Base-by-base conservation (phyloP, 768 basidiomycete genomes). In the Pisolithus albus region DNA sequence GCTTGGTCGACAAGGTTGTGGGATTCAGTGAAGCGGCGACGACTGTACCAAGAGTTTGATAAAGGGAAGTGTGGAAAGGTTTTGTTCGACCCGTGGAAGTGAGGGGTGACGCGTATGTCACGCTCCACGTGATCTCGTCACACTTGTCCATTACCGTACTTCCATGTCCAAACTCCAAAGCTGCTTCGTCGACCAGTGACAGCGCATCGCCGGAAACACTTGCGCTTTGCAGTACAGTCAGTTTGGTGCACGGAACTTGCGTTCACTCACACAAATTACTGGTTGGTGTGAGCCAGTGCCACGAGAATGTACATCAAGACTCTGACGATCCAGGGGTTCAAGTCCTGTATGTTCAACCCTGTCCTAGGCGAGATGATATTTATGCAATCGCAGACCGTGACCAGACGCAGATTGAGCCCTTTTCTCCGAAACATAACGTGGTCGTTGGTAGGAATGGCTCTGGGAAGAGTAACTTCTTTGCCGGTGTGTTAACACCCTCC, bases 401-500 rank as follows among this genome's bases (percentile, higher is more conserved):
- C 73, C 88, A 92, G 64, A 91, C 86, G 0, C 85, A 88, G 60
- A 91, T 96, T 52, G 94, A 97, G 59, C 94, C 94, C 0, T 99
- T 99, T 71, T 90, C 86, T 19, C 83, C 93, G 1, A 83, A 77
- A 46, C 92, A 96, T 65, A 98, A 98, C 70, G 93, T 98, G 10
- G 92, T 98, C 8, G 94, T 98, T 7, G 95, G 96, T 13, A 74
- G 96, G 40, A 98, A 99, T 79, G 96, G 96, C 11, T 92, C 89
- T 6, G 96, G 96, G 47, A 99, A 99, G 76, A 93, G 90, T 62
- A 99, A 98, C 67, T 98, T 99, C 77, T 99, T 99, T 69, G 85
- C 90, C 36, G 93, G 91, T 88, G 47, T 57, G 84, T 65, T 24
- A 39, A 36, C 19, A 23, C 9, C 45, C 38, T 19, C 11, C 11